phyloP scores from a whole-genome alignment of 805 yeast species.

The Saccharomycopsis javanensis region DNA sequence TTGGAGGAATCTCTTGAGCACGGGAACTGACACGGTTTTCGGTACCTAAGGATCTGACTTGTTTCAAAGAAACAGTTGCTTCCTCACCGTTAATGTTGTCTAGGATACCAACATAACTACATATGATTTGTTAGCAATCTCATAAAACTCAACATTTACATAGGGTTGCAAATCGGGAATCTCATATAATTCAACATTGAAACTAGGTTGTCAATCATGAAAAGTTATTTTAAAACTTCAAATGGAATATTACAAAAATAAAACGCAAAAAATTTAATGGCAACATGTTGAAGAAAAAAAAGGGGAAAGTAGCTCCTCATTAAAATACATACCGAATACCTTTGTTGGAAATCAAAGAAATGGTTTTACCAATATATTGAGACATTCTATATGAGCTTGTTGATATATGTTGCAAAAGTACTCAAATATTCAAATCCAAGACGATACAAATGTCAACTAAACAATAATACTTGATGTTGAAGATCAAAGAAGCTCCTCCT shows the following conservation, averaged over 20 bases:
- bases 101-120: constrained; percentile 79
- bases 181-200: no score
- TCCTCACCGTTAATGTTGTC: constrained; percentile 83
- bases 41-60: constrained; percentile 81
- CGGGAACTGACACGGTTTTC: constrained; percentile 79
- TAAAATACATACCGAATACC: constrained; percentile 44
- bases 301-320: no score
- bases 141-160: neutral
- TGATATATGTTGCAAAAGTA: neutral
- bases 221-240: no score
- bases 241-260: no score
- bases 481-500: no score
- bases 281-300: neutral
- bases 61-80: constrained; percentile 74
- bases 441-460: neutral
- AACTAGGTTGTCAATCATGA: no score
- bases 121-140: neutral
- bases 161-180: no score
- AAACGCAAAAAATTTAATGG: neutral
- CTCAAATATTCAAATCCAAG: no score
- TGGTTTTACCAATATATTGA: constrained; percentile 84
- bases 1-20: constrained; percentile 60
- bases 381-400: constrained; percentile 61
- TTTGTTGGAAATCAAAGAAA: constrained; percentile 67
- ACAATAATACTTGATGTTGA: no score